These are phyloP conservation scores for Aechmea fasciata DNA, from an alignment of 176 grass and related monocot genomes.

Conservation along the genomic window DNA sequence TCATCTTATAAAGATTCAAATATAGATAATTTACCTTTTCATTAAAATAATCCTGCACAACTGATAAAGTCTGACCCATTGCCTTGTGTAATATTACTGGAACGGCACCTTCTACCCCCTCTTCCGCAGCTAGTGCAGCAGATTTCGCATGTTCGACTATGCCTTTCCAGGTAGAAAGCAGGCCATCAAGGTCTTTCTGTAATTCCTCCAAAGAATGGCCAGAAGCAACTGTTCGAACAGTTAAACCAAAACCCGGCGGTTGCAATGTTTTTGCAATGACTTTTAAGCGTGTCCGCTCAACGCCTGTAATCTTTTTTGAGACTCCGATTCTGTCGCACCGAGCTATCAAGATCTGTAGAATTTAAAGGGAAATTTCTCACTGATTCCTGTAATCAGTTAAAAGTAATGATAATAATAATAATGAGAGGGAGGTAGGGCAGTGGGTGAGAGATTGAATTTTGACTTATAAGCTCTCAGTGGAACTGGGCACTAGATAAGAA, in stretches of 20 bases:
- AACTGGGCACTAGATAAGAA: neutral
- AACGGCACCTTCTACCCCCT: slow-evolving; percentile 72
- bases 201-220: slow-evolving; percentile 88
- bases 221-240: slow-evolving; percentile 62
- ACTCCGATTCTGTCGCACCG: slow-evolving; percentile 60
- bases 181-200: slow-evolving; percentile 75
- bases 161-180: slow-evolving; percentile 76
- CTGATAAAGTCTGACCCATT: slow-evolving; percentile 70
- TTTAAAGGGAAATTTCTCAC: slow-evolving; percentile 17
- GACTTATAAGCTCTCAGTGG: neutral
- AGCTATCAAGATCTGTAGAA: slow-evolving; percentile 60
- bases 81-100: slow-evolving; percentile 74
- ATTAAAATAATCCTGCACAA: slow-evolving; percentile 98
- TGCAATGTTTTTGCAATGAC: slow-evolving; percentile 60
- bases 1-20: slow-evolving; percentile 14
- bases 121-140: slow-evolving; percentile 68
- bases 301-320: slow-evolving; percentile 67
- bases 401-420: too few species aligned
- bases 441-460: too few species aligned
- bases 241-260: slow-evolving; percentile 70
- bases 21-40: slow-evolving; percentile 55
- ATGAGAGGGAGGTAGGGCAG: too few species aligned
- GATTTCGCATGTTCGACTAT: slow-evolving; percentile 84
- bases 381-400: neutral
- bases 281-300: slow-evolving; percentile 62